Evolutionary conservation across 2,329 filamentous ascomycete species (phyloP).

Genomic region (Colletotrichum abscissum): DNA sequence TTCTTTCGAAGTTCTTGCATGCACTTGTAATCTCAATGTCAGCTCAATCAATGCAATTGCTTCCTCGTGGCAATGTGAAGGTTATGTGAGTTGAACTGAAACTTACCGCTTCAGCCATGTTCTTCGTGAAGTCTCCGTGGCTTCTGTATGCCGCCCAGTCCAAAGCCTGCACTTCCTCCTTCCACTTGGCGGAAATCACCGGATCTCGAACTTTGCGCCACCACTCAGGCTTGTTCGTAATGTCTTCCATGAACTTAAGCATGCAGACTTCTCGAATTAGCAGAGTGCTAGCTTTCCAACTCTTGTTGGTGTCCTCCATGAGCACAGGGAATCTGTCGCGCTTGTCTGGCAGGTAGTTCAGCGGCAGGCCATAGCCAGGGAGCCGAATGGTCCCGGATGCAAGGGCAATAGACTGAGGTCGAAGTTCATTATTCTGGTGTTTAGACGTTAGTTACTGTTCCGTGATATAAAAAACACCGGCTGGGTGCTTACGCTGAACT

Average conservation of each 20-base stretch:
- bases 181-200: constrained; percentile 40
- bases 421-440: too few relatives aligned
- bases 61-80: too few relatives aligned
- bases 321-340: too few relatives aligned
- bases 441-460: too few relatives aligned
- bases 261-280: constrained; percentile 37
- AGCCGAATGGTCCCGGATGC: too few relatives aligned
- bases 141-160: constrained; percentile 41
- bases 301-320: too few relatives aligned
- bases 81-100: rapidly evolving
- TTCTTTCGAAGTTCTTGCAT: constrained; percentile 45
- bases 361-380: too few relatives aligned
- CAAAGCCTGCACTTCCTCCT: constrained; percentile 38
- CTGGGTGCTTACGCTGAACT: too few relatives aligned
- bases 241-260: constrained; percentile 41
- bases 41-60: neutral
- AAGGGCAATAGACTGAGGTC: too few relatives aligned
- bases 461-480: too few relatives aligned
- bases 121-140: constrained; percentile 42
- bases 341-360: too few relatives aligned
- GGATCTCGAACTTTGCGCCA: constrained; percentile 40
- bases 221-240: constrained; percentile 44
- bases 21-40: neutral
- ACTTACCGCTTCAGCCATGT: constrained; percentile 46
- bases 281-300: constrained; percentile 18